These are phyloP conservation scores for Populus hybrid DNA, from an alignment of 441 rosid genomes.

Conservation along the genomic window DNA sequence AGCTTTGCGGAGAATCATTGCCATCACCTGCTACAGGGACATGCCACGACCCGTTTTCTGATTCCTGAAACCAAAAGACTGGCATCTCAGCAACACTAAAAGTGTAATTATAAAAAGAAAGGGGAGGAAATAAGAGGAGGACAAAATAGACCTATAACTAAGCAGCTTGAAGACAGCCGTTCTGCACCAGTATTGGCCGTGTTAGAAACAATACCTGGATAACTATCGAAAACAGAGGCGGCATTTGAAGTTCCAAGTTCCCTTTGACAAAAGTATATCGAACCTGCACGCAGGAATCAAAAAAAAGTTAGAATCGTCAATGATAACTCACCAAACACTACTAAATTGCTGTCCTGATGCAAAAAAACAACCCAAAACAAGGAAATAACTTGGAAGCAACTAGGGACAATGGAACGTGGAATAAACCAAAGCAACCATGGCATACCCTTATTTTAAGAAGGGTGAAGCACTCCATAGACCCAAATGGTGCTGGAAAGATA, in stretches of 20 bases:
- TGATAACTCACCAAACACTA: not conserved
- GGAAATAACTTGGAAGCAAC: not conserved
- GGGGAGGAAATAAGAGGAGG: not conserved
- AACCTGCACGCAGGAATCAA: conserved; percentile 40
- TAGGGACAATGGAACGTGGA: not conserved
- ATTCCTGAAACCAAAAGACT: conserved; percentile 50
- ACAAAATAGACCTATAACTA: too few species aligned
- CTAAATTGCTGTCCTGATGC: not conserved
- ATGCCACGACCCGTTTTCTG: conserved; percentile 87
- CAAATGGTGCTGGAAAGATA: not conserved
- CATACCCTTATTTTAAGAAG: too few species aligned
- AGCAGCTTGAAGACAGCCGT: not conserved
- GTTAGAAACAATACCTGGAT: conserved; percentile 51
- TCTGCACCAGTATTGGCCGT: not conserved
- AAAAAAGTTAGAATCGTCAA: conserved; percentile 1
- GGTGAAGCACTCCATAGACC: not conserved
- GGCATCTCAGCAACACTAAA: not conserved
- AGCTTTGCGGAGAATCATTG: conserved; percentile 34
- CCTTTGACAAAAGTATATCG: conserved; percentile 68
- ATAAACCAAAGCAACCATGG: too few species aligned
- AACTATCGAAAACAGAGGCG: conserved; percentile 49
- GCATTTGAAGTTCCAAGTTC: conserved; percentile 58
- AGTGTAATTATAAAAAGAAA: not conserved
- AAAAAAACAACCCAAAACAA: not conserved
- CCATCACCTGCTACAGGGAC: conserved; percentile 39